Base-by-base conservation (phyloP, 129 eudicot species). In the Erigeron canadensis region DNA sequence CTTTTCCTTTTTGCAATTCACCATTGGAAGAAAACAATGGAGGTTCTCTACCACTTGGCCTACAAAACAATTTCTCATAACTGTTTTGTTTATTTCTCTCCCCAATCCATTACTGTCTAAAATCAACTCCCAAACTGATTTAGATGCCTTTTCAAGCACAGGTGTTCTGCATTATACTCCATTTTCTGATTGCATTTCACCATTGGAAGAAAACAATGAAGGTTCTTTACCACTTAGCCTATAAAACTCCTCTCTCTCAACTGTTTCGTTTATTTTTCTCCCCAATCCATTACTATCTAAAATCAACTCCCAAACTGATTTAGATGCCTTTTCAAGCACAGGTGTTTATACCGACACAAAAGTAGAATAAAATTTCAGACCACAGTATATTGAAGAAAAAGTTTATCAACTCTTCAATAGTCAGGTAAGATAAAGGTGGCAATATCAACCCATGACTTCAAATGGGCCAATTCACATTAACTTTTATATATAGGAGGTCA, bases 271-370 rank as follows among this genome's bases (percentile, higher is more conserved):
- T 73, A 93, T 89, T 84, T 93, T 96, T 84, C 82, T 93, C 45
- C 98, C 98, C 9, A 93, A 62, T 46, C 98, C 96, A 60, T 83
- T 82, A 22, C 88, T 75, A 73, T 89, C 98, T 77, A 93, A 81
- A 70, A 93, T 93, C 75, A 89, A 72, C 76, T 89, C 98, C 98
- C 96, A 89, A 46, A 93, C 96, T 44, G 96, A 89, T 72, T 82
- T 89, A 67, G 98, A 93, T 53, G 96, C 98, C 83, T 93, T 93
- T 85, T 93, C 96, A 21, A 93, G 96, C 79, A 89, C 98, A 47
- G 96, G 89, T 45, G 79, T 73, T 80, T n/a, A n/a, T n/a, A n/a
- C n/a, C 39, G 12, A 67, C 48, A 71, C 19, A 13, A 60, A 66
- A 3, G 64, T 65, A 69, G 60, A 75, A 71, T 55, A 53, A 48